These are phyloP conservation scores for Penicillium manginii DNA, from an alignment of 495 filamentous ascomycete species.

Conservation along the genomic window DNA sequence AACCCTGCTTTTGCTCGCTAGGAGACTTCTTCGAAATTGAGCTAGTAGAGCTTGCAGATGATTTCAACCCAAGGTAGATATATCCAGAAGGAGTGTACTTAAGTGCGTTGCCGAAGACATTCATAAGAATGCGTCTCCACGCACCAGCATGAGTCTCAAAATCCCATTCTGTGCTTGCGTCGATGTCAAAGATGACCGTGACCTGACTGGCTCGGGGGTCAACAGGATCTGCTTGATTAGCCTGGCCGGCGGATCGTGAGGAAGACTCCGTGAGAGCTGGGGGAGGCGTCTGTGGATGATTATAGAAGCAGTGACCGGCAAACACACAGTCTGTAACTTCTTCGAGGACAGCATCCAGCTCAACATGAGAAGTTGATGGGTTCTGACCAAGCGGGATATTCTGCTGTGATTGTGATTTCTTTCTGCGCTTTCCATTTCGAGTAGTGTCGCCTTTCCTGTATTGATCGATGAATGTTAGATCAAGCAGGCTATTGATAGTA, in stretches of 20 bases:
- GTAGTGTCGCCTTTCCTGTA: slow-evolving; percentile 15
- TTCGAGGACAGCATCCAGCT: slow-evolving; percentile 56
- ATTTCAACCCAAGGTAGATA: slow-evolving; percentile 33
- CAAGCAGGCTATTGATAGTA: slow-evolving; percentile 68
- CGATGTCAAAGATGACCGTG: slow-evolving; percentile 60
- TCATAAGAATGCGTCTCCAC: slow-evolving; percentile 55
- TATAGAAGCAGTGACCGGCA: slow-evolving; percentile 48
- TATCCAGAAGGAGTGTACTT: slow-evolving; percentile 50
- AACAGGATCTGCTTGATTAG: slow-evolving; percentile 2
- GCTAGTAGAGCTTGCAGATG: background rate
- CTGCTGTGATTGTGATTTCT: background rate
- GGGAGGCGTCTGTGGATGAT: slow-evolving; percentile 20
- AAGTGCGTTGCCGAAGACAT: slow-evolving; percentile 49
- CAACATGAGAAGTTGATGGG: slow-evolving; percentile 19
- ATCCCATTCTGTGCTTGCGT: slow-evolving; percentile 50
- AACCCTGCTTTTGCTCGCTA: background rate
- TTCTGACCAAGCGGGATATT: background rate
- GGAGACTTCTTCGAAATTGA: background rate
- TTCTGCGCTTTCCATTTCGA: background rate
- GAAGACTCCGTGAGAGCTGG: slow-evolving; percentile 21
- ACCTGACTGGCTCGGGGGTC: slow-evolving; percentile 28
- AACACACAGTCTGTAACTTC: slow-evolving; percentile 65
- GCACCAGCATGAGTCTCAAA: slow-evolving; percentile 65
- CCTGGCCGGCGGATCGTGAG: slow-evolving; percentile 14
- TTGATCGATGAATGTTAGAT: slow-evolving; percentile 47